phyloP scores from a whole-genome alignment of 768 basidiomycete species.

The Calocybe gangraenosa region DNA sequence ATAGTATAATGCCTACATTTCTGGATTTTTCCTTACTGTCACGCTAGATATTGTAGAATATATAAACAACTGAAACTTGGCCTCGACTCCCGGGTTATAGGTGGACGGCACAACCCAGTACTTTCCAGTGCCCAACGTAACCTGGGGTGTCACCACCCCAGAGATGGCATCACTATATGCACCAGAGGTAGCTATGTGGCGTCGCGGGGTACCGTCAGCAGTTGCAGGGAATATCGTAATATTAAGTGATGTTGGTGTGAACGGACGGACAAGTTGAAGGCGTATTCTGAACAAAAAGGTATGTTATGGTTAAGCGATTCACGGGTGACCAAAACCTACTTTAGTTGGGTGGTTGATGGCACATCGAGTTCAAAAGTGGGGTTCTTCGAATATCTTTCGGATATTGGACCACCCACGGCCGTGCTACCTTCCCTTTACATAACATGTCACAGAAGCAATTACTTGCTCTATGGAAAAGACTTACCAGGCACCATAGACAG shows the following conservation, averaged over 20 bases:
- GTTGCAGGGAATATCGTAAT: conserved; percentile 50
- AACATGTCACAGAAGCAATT: neutral
- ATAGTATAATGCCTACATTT: neutral
- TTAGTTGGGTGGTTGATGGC: conserved; percentile 47
- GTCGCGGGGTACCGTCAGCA: conserved; percentile 25
- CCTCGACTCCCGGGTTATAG: conserved; percentile 54
- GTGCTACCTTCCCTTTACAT: conserved; percentile 45
- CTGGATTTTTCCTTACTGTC: conserved; percentile 15
- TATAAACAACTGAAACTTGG: conserved; percentile 55
- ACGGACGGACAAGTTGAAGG: conserved; percentile 52
- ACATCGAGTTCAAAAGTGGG: conserved; percentile 64
- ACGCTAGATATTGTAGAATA: conserved; percentile 42
- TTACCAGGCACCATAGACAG: conserved; percentile 71
- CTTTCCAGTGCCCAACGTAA: conserved; percentile 51
- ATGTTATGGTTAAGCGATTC: neutral
- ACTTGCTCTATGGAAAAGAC: neutral
- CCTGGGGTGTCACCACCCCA: conserved; percentile 60
- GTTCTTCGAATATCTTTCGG: conserved; percentile 59
- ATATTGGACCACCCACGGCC: conserved; percentile 69
- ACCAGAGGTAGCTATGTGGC: conserved; percentile 65
- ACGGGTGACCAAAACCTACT: conserved; percentile 34
- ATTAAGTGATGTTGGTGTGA: conserved; percentile 48
- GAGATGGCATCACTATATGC: conserved; percentile 72
- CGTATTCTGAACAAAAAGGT: conserved; percentile 49
- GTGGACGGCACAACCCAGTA: conserved; percentile 77